These are phyloP conservation scores for Articulospora tetracladia DNA, from an alignment of 495 filamentous ascomycete genomes.

Conservation along the genomic window DNA sequence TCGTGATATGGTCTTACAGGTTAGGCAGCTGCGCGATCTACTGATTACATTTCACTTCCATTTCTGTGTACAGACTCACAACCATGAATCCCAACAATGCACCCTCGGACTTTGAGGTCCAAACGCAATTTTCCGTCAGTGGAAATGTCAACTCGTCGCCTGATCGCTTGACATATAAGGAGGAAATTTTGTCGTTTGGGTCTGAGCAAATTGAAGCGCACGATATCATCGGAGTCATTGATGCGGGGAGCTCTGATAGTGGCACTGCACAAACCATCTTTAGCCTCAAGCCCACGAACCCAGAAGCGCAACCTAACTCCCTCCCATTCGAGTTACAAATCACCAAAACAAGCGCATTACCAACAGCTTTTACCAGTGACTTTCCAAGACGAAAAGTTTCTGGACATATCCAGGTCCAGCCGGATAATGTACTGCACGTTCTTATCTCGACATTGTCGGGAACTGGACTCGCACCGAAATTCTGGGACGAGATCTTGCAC, in stretches of 20 bases:
- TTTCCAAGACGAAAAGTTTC: neutral
- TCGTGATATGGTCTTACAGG: no score
- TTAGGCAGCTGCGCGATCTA: no score
- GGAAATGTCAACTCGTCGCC: neutral
- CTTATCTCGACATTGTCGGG: conserved; percentile 75
- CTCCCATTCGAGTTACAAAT: conserved; percentile 29
- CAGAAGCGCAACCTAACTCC: conserved; percentile 35
- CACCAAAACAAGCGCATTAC: conserved; percentile 23
- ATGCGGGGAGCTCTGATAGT: neutral
- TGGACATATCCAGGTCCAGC: neutral
- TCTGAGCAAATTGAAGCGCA: conserved; percentile 24
- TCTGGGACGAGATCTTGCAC: conserved; percentile 53
- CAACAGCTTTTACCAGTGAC: conserved; percentile 25
- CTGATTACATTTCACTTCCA: no score
- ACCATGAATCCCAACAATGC: no score
- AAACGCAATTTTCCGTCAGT: no score
- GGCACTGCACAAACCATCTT: conserved; percentile 22
- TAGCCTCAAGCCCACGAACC: neutral
- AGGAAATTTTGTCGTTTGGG: neutral
- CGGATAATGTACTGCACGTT: conserved; percentile 45
- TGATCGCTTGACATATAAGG: neutral
- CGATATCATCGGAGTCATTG: conserved; percentile 33
- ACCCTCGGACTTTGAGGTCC: no score
- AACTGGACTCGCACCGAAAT: conserved; percentile 51
- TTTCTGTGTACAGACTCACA: no score